Percentiles rank a stretch among this genome's conserved stretches.
Conservation (phyloP, 805 yeast genomes). For the Wickerhamiella hasegawae region DNA sequence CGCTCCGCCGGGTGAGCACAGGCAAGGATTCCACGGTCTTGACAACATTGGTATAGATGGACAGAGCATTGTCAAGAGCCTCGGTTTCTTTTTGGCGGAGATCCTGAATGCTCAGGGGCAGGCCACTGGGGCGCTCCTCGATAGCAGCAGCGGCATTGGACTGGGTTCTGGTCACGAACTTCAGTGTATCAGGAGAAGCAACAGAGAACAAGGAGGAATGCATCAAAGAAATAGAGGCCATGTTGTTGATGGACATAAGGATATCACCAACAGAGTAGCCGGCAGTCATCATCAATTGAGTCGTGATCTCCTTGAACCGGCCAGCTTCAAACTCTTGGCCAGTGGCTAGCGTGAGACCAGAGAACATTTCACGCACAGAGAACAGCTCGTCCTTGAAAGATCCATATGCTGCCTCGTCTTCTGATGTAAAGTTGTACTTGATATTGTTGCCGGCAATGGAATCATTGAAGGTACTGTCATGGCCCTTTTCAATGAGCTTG, state of each 20-base stretch:
- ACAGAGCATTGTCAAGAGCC: slow-evolving; percentile 7
- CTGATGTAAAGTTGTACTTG: slow-evolving; percentile 7
- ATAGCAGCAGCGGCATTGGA: not conserved
- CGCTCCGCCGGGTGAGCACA: slow-evolving; percentile 9
- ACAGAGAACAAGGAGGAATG: slow-evolving; percentile 50
- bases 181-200: slow-evolving; percentile 6
- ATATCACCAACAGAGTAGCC: slow-evolving; percentile 51
- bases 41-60: slow-evolving; percentile 10
- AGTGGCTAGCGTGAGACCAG: slow-evolving; percentile 50
- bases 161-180: not conserved
- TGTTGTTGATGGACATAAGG: slow-evolving; percentile 47
- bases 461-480: slow-evolving; percentile 7
- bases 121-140: slow-evolving; percentile 4
- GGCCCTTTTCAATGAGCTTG: slow-evolving; percentile 10
- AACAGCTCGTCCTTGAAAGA: slow-evolving; percentile 58
- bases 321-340: slow-evolving; percentile 54
- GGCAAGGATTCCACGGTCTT: slow-evolving; percentile 7
- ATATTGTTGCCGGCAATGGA: slow-evolving; percentile 8
- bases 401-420: slow-evolving; percentile 3
- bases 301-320: slow-evolving; percentile 43
- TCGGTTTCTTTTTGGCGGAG: slow-evolving; percentile 6
- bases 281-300: slow-evolving; percentile 59
- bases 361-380: slow-evolving; percentile 57
- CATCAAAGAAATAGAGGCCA: slow-evolving; percentile 52
- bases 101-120: not conserved